phyloP scores from a whole-genome alignment of 1,284 basidiomycete species.

The Trametes versicolor region DNA sequence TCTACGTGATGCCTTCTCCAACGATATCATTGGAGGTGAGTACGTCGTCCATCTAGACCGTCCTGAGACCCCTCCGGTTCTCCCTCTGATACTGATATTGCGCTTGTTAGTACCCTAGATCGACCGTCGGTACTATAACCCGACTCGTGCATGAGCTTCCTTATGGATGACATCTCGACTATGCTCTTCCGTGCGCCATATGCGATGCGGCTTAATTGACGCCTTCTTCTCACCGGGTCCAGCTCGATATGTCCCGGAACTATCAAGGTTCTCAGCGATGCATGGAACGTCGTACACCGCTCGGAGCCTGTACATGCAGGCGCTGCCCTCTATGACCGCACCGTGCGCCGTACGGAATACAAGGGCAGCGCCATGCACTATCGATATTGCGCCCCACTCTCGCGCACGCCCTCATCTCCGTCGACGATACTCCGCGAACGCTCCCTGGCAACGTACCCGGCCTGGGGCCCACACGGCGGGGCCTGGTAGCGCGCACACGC shows the following conservation, averaged over 20 bases:
- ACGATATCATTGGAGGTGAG: background rate
- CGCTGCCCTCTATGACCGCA: slow-evolving; percentile 22
- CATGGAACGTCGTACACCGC: slow-evolving; percentile 17
- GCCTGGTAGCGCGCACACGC: slow-evolving; percentile 20
- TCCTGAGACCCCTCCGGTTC: background rate
- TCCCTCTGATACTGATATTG: slow-evolving; percentile 6
- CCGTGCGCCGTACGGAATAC: slow-evolving; percentile 26
- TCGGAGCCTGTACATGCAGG: slow-evolving; percentile 15
- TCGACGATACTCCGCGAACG: slow-evolving; percentile 25
- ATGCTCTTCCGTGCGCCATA: background rate
- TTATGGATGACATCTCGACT: slow-evolving; percentile 4
- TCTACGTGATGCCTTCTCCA: background rate
- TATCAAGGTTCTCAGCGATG: background rate
- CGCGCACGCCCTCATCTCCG: slow-evolving; percentile 26
- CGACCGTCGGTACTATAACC: background rate
- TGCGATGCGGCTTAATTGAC: background rate
- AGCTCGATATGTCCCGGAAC: background rate
- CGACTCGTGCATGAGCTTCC: background rate
- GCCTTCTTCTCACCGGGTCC: background rate
- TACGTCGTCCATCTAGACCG: background rate
- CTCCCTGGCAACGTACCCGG: slow-evolving; percentile 11
- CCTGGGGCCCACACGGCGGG: slow-evolving; percentile 14
- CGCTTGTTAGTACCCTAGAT: background rate
- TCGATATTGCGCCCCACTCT: slow-evolving; percentile 16
- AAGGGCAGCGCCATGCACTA: slow-evolving; percentile 27